These are phyloP conservation scores for Middelhovenomyces tepae DNA, from an alignment of 805 yeast genomes.

Conservation along the genomic window DNA sequence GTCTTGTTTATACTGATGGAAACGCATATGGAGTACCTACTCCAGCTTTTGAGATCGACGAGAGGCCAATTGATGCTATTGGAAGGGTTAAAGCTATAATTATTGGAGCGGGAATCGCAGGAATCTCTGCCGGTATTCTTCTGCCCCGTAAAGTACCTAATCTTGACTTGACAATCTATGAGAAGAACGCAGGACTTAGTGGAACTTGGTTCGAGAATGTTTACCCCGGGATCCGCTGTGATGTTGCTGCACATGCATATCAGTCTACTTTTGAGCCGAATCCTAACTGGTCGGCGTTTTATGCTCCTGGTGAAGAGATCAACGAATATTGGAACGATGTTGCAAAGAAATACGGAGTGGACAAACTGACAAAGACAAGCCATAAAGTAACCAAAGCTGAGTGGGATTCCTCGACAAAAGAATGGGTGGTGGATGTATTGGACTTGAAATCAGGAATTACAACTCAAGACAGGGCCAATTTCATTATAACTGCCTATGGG, in stretches of 20 bases:
- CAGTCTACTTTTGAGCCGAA: conserved; percentile 23
- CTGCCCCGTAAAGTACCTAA: conserved; percentile 6
- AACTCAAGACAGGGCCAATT: conserved; percentile 17
- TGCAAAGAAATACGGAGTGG: conserved; percentile 19
- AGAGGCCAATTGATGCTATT: conserved; percentile 5
- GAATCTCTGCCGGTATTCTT: conserved; percentile 7
- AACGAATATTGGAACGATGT: conserved; percentile 16
- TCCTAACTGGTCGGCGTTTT: conserved; percentile 20
- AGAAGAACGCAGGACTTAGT: conserved; percentile 23
- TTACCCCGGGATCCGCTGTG: conserved; percentile 22
- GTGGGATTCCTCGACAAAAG: conserved; percentile 15
- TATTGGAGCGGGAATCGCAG: conserved; percentile 7
- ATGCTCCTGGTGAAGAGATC: conserved; percentile 21
- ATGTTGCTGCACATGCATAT: conserved; percentile 23
- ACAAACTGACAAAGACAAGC: conserved; percentile 14
- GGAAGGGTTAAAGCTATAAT: conserved; percentile 4
- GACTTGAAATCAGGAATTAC: conserved; percentile 7
- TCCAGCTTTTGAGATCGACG: no score
- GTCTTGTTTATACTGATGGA: no score
- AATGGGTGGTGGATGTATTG: conserved; percentile 10
- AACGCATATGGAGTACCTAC: no score
- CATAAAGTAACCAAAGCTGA: conserved; percentile 16
- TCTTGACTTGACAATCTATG: conserved; percentile 16
- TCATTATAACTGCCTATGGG: conserved; percentile 21
- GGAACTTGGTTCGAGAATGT: conserved; percentile 22